These are phyloP conservation scores for Colletotrichum orbiculare DNA, from an alignment of 2,329 filamentous ascomycete species.

Conservation along the genomic window DNA sequence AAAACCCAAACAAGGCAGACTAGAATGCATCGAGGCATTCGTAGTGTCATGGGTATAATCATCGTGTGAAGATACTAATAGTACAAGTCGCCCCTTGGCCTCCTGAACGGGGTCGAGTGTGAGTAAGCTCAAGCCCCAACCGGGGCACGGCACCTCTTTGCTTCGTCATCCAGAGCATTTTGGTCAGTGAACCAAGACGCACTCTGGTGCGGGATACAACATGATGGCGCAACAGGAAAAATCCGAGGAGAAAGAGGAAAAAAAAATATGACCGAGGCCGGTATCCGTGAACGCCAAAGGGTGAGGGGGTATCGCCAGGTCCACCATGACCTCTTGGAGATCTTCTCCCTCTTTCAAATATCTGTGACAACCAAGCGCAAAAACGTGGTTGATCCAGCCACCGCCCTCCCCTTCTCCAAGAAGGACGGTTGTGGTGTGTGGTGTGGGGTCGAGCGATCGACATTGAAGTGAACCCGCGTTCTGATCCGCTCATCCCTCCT, in stretches of 20 bases:
- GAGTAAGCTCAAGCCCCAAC: not conserved
- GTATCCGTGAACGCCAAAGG: conserved; percentile 34
- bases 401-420: conserved; percentile 16
- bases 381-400: conserved; percentile 22
- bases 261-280: conserved; percentile 5
- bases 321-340: conserved; percentile 31
- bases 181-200: conserved; percentile 7
- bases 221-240: conserved; percentile 20
- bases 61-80: conserved; percentile 31
- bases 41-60: conserved; percentile 35
- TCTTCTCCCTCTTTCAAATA: conserved; percentile 29
- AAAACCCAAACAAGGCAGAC: conserved; percentile 23
- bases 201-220: conserved; percentile 4
- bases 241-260: conserved; percentile 5
- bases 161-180: conserved; percentile 25
- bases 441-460: conserved; percentile 28
- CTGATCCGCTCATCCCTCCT: not conserved
- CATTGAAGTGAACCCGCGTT: conserved; percentile 14
- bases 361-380: conserved; percentile 16
- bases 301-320: conserved; percentile 38
- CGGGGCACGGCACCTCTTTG: conserved; percentile 3
- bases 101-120: conserved; percentile 5
- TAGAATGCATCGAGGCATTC: conserved; percentile 21
- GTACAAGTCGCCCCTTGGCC: conserved; percentile 22
- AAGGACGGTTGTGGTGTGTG: conserved; percentile 1